These are phyloP conservation scores for Cyathus striatus DNA, from an alignment of 768 basidiomycete species.

Conservation along the genomic window DNA sequence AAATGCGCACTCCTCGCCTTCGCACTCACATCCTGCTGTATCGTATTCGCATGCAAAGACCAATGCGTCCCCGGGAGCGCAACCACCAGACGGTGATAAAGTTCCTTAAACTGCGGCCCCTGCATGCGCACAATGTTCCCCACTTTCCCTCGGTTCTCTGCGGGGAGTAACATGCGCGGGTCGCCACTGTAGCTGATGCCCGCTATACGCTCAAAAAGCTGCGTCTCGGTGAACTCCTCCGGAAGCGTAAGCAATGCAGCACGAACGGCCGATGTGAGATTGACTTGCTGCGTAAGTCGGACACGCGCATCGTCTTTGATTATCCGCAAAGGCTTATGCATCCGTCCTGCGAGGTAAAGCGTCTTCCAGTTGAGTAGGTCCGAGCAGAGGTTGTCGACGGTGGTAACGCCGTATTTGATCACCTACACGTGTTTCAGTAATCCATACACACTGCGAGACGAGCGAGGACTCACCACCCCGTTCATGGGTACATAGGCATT, in stretches of 20 bases:
- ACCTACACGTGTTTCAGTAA: constrained; percentile 38
- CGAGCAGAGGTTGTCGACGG: constrained; percentile 81
- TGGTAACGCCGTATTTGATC: constrained; percentile 97
- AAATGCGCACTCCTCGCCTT: constrained; percentile 69
- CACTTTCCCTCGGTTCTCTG: constrained; percentile 94
- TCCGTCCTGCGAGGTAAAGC: constrained; percentile 90
- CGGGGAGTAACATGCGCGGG: constrained; percentile 90
- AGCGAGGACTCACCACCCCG: constrained; percentile 62
- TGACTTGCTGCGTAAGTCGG: constrained; percentile 88
- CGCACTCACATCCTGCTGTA: constrained; percentile 73
- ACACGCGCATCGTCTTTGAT: constrained; percentile 92
- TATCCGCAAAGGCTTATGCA: constrained; percentile 96
- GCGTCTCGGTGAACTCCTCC: constrained; percentile 70
- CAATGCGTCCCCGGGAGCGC: constrained; percentile 81
- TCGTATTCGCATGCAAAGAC: constrained; percentile 39
- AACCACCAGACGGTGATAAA: constrained; percentile 77
- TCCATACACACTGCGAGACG: neutral
- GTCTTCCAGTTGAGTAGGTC: constrained; percentile 92
- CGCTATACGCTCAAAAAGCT: constrained; percentile 83
- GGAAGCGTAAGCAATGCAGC: constrained; percentile 88
- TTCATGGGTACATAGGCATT: constrained; percentile 84
- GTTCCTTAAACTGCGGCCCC: constrained; percentile 75
- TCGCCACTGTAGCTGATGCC: constrained; percentile 86
- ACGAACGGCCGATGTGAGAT: constrained; percentile 85
- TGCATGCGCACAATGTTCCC: constrained; percentile 86